phyloP scores from a whole-genome alignment of 2,329 filamentous ascomycete genomes.

The Aspergillus fumigatiaffinis region DNA sequence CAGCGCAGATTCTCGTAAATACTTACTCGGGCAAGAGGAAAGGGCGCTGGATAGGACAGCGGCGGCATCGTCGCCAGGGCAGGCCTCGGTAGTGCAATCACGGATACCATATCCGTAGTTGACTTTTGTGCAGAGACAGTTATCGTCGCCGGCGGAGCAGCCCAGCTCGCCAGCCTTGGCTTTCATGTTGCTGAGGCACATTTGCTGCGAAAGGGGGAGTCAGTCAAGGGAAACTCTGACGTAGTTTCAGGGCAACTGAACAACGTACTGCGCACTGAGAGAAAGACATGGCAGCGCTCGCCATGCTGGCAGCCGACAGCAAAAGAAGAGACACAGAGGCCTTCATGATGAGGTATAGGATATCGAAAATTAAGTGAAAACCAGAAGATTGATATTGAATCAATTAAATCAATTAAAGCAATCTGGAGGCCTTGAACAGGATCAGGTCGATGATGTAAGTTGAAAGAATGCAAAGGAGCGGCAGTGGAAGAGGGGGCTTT shows the following conservation, averaged over 20 bases:
- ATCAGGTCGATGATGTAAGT: constrained; percentile 11
- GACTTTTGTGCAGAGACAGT: constrained; percentile 39
- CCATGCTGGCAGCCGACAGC: constrained; percentile 25
- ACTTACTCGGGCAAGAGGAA: constrained; percentile 29
- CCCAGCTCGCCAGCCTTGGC: constrained; percentile 36
- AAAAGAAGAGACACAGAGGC: constrained; percentile 27
- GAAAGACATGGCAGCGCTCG: constrained; percentile 21
- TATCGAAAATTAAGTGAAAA: not conserved
- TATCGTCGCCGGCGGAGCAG: constrained; percentile 34
- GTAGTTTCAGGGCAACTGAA: not conserved
- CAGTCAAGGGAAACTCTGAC: constrained; percentile 3
- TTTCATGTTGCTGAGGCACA: constrained; percentile 45
- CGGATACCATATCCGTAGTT: constrained; percentile 45
- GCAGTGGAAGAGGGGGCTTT: not conserved
- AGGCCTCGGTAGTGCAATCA: constrained; percentile 45
- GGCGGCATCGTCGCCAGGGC: constrained; percentile 35
- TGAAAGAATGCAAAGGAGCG: constrained; percentile 9
- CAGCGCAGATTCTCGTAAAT: constrained; percentile 6
- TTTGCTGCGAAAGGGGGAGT: constrained; percentile 29
- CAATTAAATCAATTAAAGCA: not conserved
- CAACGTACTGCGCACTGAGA: constrained; percentile 30
- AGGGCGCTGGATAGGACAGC: constrained; percentile 31
- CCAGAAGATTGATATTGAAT: not conserved
- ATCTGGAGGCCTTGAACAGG: not conserved
- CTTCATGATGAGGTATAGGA: constrained; percentile 28